Base-by-base conservation (phyloP, 169 alveolate species). In the Pseudocohnilembus persalinus region DNA sequence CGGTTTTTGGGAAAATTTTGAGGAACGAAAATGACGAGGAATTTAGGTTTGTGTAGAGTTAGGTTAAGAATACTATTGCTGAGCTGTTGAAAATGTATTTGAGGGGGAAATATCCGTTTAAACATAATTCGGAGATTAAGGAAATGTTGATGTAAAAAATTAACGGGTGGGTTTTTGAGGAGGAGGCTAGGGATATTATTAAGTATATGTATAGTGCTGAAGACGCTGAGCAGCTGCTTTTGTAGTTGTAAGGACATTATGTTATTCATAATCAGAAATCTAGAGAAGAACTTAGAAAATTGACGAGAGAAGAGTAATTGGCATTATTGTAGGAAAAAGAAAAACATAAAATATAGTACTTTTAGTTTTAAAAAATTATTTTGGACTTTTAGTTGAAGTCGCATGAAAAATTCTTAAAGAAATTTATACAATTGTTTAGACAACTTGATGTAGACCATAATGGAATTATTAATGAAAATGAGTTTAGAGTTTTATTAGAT, bases 11-110 rank as follows among this genome's bases (percentile, higher is more conserved):
- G 0, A 96, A 96, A 88, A 96, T 96, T n/a, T 83, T 94, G 27
- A 93, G 95, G 82, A 96, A 96, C 86, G 97, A 95, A 84, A 93
- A 96, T 75, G 98, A 96, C 76, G 98, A 96, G 84, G 97, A 96
- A 75, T 93, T 94, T 83, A 84, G 97, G 82, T 91, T 94, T 82
- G 92, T 94, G 24, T 90, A 94, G 81, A 88, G 33, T 75, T 92
- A 93, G 82, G 96, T 94, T 26, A 94, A 90, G 82, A 95, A 92
- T 49, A 93, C 96, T 65, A 92, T 94, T 20, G 78, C 88, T 20
- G 96, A 94, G 74, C 88, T 94, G 49, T 77, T 96, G 72, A 94
- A 93, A 81, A 90, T 92, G 83, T 84, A 94, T 78, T 77, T 95
- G 77, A 93, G 94, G 88, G 95, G 94, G 0, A 93, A 93, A 89